Evolutionary conservation across 1,284 basidiomycete species (phyloP).

Genomic region (Ustilago xerochloae): DNA sequence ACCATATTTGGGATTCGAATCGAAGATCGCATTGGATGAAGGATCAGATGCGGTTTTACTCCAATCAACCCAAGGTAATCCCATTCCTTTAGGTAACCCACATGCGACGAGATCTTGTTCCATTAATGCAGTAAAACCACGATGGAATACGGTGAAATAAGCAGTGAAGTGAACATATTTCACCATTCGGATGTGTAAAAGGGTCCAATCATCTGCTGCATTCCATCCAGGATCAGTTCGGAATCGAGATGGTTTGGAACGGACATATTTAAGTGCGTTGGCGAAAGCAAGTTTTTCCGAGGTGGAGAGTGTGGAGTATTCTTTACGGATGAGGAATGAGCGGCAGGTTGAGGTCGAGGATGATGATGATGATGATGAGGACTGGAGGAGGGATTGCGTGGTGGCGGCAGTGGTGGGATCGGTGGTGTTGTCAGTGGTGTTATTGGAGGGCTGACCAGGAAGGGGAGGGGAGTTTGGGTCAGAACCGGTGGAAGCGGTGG

Average conservation of each 20-base stretch:
- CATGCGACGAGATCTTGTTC: slow-evolving; percentile 34
- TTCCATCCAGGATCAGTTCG: slow-evolving; percentile 12
- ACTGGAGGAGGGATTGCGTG: neutral
- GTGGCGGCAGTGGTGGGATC: neutral
- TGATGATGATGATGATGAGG: neutral
- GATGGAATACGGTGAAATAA: slow-evolving; percentile 34
- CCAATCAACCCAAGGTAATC: slow-evolving; percentile 43
- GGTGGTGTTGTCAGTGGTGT: neutral
- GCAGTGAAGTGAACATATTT: slow-evolving; percentile 45
- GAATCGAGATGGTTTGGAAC: slow-evolving; percentile 36
- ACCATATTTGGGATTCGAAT: slow-evolving; percentile 8
- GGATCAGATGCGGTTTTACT: slow-evolving; percentile 20
- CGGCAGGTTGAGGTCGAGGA: neutral
- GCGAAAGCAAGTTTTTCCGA: slow-evolving; percentile 21
- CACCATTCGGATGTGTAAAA: slow-evolving; percentile 43
- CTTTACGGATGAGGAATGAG: slow-evolving; percentile 22
- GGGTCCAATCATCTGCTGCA: slow-evolving; percentile 32
- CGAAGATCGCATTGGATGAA: slow-evolving; percentile 9
- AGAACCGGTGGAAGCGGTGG: neutral
- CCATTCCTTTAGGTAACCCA: slow-evolving; percentile 22
- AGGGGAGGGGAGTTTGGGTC: no score
- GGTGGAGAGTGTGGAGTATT: slow-evolving; percentile 19
- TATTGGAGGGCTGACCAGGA: no score
- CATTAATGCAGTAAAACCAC: slow-evolving; percentile 21
- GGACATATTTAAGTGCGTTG: slow-evolving; percentile 30